Percentiles rank a stretch among this genome's conserved stretches.
These are phyloP conservation scores for Solanum paucissectum DNA, from an alignment of 257 asterid genomes.

Conservation along the genomic window DNA sequence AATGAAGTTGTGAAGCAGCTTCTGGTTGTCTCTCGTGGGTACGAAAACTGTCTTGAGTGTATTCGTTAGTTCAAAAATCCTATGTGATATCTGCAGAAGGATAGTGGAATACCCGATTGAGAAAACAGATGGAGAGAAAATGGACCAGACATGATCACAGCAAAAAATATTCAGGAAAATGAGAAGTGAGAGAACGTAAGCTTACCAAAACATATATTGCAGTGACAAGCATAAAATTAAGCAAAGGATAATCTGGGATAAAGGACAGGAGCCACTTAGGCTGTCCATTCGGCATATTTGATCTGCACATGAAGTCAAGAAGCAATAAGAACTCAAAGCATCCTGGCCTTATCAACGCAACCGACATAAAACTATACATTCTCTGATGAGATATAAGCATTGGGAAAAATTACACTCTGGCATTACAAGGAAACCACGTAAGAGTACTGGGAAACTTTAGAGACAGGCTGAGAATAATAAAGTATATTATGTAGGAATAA, in stretches of 20 bases:
- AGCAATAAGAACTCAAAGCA: neutral
- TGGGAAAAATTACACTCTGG: neutral
- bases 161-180: neutral
- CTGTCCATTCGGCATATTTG: slow-evolving; percentile 86
- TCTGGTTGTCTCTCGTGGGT: slow-evolving; percentile 66
- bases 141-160: neutral
- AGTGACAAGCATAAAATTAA: slow-evolving; percentile 90
- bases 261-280: slow-evolving; percentile 92
- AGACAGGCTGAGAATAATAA: neutral
- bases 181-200: neutral
- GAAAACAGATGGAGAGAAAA: neutral
- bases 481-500: neutral
- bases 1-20: slow-evolving; percentile 48
- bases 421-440: neutral
- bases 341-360: neutral
- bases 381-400: neutral
- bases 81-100: slow-evolving; percentile 56
- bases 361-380: neutral
- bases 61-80: slow-evolving; percentile 88
- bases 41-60: slow-evolving; percentile 68
- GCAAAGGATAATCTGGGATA: slow-evolving; percentile 89
- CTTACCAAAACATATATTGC: slow-evolving; percentile 76
- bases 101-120: neutral
- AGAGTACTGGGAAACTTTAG: neutral
- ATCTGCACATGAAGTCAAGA: slow-evolving; percentile 36